Evolutionary conservation across 495 filamentous ascomycete species (phyloP), one percentile per base, ranked within the genome.

Genomic region (Talaromyces nanjingensis): DNA sequence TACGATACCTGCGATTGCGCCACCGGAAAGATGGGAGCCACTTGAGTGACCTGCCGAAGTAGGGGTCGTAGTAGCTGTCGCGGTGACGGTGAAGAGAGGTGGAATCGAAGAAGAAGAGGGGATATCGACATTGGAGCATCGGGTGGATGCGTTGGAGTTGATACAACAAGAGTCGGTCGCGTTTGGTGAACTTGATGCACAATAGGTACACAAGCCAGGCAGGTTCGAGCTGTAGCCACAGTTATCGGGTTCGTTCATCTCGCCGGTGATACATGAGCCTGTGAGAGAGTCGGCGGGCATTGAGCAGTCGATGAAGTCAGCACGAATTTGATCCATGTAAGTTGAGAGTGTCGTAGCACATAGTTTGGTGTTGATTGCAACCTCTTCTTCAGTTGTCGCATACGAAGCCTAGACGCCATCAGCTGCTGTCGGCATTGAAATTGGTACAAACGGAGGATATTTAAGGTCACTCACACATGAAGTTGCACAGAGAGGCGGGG

Each of bases 131-230:
- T 83, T 82, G 33, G 77, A 72, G 69, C 96, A 99, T 62, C 87
- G 84, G 31, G 68, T 72, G 54, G 89, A 79, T 24, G 88, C 85
- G 66, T 91, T 81, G n/a, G 93, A 86, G 67, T 86, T 90, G 62
- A 89, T 85, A 70, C 96, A 99, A 78, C 96, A 99, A 0, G 93
- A 94, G 74, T 99, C 96, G 59, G 91, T 98, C 16, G 91, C 87
- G 74, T 96, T 97, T 45, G 88, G 83, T 29, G 92, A 91, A 68
- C 89, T 92, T 12, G 85, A 78, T 29, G 82, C 82, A 73, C 96
- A 99, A 69, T 92, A 96, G 16, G 86, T 82, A 76, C 96, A 99
- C 49, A 99, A 80, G 2, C 93, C 92, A 65, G 89, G 76, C 1
- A 91, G 84, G 73, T 96, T 98, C 18, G 84, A 77, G 33, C 83